These are phyloP conservation scores for Penicillium fimorum DNA, from an alignment of 495 filamentous ascomycete species.

Conservation along the genomic window DNA sequence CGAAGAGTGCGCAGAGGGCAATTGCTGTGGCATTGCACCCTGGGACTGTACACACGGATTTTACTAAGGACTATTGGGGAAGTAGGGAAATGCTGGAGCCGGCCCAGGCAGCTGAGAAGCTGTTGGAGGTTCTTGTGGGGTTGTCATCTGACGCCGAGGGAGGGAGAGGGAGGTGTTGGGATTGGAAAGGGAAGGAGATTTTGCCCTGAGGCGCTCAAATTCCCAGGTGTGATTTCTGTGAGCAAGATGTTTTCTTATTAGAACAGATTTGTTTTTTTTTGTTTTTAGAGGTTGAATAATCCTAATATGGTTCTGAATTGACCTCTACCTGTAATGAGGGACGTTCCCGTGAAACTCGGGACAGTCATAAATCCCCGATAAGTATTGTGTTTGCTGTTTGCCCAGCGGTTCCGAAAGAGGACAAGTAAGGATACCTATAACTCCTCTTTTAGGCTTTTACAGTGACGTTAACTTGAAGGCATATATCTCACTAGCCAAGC, in stretches of 20 bases:
- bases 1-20: constrained; percentile 54
- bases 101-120: constrained; percentile 57
- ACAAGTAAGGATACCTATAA: no score
- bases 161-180: constrained; percentile 69
- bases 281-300: neutral
- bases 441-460: no score
- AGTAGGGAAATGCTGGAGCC: constrained; percentile 57
- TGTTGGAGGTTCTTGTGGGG: constrained; percentile 54
- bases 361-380: neutral
- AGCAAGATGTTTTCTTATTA: no score
- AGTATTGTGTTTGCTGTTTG: neutral
- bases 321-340: neutral
- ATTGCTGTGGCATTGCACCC: constrained; percentile 74
- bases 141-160: constrained; percentile 35
- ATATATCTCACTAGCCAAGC: no score
- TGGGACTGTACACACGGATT: constrained; percentile 74
- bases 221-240: neutral
- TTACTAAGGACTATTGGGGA: constrained; percentile 72
- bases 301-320: neutral
- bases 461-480: no score
- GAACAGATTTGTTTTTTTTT: neutral
- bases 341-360: neutral
- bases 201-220: constrained; percentile 46
- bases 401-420: neutral
- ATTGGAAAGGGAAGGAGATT: constrained; percentile 74